Evolutionary conservation across 345 rosid species (phyloP).

Genomic region (Lumnitzera racemosa): DNA sequence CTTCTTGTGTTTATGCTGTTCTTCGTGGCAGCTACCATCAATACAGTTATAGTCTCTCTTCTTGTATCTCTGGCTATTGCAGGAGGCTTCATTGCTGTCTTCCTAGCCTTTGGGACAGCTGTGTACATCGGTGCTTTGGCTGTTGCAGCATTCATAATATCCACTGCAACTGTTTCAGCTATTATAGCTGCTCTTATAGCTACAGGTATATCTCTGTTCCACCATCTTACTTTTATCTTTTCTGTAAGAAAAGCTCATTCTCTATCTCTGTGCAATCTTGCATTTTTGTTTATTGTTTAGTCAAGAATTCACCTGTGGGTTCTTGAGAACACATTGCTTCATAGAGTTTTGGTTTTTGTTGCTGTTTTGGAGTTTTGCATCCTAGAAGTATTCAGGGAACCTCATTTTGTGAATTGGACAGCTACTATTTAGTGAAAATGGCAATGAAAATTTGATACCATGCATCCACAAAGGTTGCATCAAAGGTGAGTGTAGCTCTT

Average conservation of each 20-base stretch:
- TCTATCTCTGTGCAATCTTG: neutral
- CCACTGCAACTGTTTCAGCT: slow-evolving; percentile 55
- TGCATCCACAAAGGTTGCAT: no score
- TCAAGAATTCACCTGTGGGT: neutral
- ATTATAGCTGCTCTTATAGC: slow-evolving; percentile 44
- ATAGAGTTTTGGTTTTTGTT: no score
- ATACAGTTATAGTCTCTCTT: slow-evolving; percentile 65
- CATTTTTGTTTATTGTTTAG: neutral
- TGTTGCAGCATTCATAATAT: slow-evolving; percentile 61
- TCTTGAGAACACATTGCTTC: neutral
- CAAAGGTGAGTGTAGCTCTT: no score
- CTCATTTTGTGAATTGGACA: no score
- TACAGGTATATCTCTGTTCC: slow-evolving; percentile 38
- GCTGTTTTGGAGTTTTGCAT: no score
- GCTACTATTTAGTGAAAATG: no score
- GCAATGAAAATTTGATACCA: no score
- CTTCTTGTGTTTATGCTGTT: slow-evolving; percentile 64
- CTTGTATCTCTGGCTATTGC: slow-evolving; percentile 78
- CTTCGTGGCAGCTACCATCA: slow-evolving; percentile 69
- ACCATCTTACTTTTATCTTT: neutral
- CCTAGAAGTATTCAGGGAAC: no score
- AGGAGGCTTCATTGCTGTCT: slow-evolving; percentile 82
- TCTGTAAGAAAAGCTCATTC: neutral
- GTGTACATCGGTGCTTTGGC: slow-evolving; percentile 73
- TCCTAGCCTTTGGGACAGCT: slow-evolving; percentile 56